Evolutionary conservation across 805 yeast species (phyloP), one percentile per base, ranked within the genome.

Genomic region (Myxozyma geophila): DNA sequence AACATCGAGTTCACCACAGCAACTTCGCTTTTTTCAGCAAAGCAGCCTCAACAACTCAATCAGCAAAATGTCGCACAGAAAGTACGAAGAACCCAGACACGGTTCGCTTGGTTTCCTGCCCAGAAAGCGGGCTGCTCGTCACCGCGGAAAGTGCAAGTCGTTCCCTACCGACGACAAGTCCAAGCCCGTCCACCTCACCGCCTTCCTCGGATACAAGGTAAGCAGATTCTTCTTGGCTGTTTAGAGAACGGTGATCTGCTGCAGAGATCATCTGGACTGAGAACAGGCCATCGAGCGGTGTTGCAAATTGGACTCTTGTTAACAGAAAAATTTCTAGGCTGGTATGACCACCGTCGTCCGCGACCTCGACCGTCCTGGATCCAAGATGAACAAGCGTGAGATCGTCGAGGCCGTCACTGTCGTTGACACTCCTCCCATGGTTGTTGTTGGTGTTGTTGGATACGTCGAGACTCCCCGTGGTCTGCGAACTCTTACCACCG

Each of bases 311-410:
- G 19, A 13, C 47, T 47, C 41, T 19, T n/a, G 49, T 52, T 48
- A 40, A 19, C 35, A 7, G 40, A 40, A 43, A 43, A 23, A 41
- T 41, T 28, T 15, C n/a, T 48, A 68, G 88, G 99, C 99, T 76
- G 99, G 99, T 91, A 95, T 95, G 99, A 88, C 99, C 84, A 95
- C 99, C 84, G 91, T 92, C 77, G 99, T 95, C 80, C 92, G 99
- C 87, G 99, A 95, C 85, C 89, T 95, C 81, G 98, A 95, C 93
- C 90, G 98, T 86, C 99, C 99, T 85, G 99, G 99, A 82, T 95
- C 99, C 81, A 95, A 95, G 88, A 92, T 93, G 97, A 98, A 95
- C 97, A 95, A 95, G 96, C 96, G 98, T 85, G 99, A 95, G 87
- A 87, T 95, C 76, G 99, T 95, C 74, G 99, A 95, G 88, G 99